Percentiles rank a stretch among this genome's conserved stretches.
Conservation (phyloP, 2,329 filamentous ascomycete species). For the Ascomycota sp. region DNA sequence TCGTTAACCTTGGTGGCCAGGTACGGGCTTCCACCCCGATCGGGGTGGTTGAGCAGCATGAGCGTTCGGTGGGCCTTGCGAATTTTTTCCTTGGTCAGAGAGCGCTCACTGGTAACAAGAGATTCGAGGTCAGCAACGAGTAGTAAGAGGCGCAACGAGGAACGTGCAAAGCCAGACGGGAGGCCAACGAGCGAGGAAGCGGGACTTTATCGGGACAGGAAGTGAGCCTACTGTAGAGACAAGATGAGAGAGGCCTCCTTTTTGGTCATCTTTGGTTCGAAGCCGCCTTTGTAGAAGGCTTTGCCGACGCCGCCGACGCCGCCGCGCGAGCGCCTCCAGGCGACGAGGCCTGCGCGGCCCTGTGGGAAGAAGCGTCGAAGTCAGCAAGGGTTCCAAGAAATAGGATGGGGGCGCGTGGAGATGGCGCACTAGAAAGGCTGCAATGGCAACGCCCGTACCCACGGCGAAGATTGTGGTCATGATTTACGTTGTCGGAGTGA, state of each 20-base stretch:
- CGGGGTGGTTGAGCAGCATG: slow-evolving; percentile 95
- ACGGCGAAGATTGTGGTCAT: too few species aligned
- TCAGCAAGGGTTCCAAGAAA: too few species aligned
- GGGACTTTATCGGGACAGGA: too few species aligned
- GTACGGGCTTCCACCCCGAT: slow-evolving; percentile 90
- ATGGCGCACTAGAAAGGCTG: too few species aligned
- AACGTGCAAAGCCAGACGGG: background rate
- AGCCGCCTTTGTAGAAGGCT: slow-evolving; percentile 96
- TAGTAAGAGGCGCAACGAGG: too few species aligned
- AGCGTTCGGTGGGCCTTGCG: slow-evolving; percentile 86
- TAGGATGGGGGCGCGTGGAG: too few species aligned
- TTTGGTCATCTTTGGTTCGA: slow-evolving; percentile 82
- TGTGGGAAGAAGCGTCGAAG: slow-evolving; percentile 15
- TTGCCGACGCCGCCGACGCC: slow-evolving; percentile 63
- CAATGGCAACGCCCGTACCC: too few species aligned
- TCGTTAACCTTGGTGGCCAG: slow-evolving; percentile 96
- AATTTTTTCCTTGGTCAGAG: slow-evolving; percentile 74
- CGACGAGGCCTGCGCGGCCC: slow-evolving; percentile 83
- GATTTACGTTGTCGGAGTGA: too few species aligned
- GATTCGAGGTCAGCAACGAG: background rate
- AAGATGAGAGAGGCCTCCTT: slow-evolving; percentile 80
- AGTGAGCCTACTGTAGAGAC: slow-evolving; percentile 48
- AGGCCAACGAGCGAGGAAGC: background rate
- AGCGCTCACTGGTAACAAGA: slow-evolving; percentile 43
- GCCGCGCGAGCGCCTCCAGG: slow-evolving; percentile 60